Conservation (phyloP, 345 rosid species). For the Reutealis trisperma region DNA sequence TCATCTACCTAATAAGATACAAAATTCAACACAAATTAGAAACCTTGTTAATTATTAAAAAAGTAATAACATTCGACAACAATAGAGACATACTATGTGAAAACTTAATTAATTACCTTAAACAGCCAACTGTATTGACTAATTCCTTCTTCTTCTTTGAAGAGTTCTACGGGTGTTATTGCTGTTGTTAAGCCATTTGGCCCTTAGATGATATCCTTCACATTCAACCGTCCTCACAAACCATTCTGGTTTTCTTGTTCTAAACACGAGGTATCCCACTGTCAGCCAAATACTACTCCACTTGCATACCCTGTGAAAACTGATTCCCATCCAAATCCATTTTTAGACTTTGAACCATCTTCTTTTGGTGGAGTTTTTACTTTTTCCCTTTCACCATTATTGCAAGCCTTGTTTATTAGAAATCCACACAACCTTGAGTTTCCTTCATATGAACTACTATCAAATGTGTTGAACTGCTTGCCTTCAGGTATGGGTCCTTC, state of each 20-base stretch:
- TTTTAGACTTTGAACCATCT: neutral
- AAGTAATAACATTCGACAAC: too few species aligned
- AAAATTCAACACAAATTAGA: too few species aligned
- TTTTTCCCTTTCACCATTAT: neutral
- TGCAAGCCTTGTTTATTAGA: neutral
- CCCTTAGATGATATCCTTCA: neutral
- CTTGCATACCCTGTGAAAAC: neutral
- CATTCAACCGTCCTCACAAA: neutral
- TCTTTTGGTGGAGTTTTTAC: neutral
- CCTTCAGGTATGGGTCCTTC: constrained; percentile 6
- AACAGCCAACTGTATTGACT: too few species aligned
- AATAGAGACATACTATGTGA: too few species aligned
- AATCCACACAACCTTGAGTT: neutral
- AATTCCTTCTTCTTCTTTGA: too few species aligned
- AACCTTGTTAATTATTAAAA: too few species aligned
- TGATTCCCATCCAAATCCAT: neutral
- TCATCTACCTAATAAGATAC: too few species aligned
- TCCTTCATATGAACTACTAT: neutral
- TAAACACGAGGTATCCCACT: neutral
- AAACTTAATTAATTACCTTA: too few species aligned
- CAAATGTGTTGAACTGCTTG: constrained; percentile 1
- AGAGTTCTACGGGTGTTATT: too few species aligned
- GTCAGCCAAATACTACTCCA: neutral
- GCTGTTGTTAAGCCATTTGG: neutral
- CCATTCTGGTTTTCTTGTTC: neutral